phyloP scores from a whole-genome alignment of 176 grass and related monocot genomes.

The Alloteropsis semialata region DNA sequence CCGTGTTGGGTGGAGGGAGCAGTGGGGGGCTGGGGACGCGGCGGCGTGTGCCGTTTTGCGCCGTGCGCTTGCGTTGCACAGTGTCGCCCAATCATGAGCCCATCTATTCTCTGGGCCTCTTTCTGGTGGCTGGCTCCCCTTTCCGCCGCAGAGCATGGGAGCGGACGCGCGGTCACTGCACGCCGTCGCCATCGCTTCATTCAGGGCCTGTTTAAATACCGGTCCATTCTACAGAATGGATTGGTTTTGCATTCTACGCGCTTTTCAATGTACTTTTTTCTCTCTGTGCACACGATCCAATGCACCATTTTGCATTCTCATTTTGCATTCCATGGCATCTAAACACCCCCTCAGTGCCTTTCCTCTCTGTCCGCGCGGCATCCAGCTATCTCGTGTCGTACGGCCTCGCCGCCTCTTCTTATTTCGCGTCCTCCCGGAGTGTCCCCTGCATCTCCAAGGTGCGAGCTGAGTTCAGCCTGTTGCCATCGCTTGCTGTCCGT shows the following conservation, averaged over 20 bases:
- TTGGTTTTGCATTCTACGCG: too few species aligned
- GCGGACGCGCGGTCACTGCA: not conserved
- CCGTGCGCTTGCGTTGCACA: not conserved
- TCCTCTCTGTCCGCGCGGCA: too few species aligned
- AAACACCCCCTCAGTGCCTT: too few species aligned
- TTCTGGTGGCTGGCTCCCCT: not conserved
- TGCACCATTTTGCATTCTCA: too few species aligned
- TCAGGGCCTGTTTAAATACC: not conserved
- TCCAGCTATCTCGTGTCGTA: not conserved
- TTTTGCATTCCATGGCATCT: too few species aligned
- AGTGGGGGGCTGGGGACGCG: too few species aligned
- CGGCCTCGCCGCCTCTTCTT: not conserved
- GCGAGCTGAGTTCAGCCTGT: not conserved
- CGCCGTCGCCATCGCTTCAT: not conserved
- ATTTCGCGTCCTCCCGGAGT: not conserved
- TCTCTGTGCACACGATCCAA: too few species aligned
- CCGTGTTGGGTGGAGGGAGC: not conserved
- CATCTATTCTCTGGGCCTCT: not conserved
- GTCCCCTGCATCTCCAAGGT: not conserved
- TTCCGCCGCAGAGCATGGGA: not conserved
- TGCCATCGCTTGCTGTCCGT: not conserved
- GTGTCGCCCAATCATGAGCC: slow-evolving; percentile 15
- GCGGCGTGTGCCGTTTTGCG: not conserved
- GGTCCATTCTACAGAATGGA: too few species aligned
- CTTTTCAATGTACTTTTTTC: too few species aligned